Base-by-base conservation (phyloP, 2,329 filamentous ascomycete species). In the Fusarium musae region DNA sequence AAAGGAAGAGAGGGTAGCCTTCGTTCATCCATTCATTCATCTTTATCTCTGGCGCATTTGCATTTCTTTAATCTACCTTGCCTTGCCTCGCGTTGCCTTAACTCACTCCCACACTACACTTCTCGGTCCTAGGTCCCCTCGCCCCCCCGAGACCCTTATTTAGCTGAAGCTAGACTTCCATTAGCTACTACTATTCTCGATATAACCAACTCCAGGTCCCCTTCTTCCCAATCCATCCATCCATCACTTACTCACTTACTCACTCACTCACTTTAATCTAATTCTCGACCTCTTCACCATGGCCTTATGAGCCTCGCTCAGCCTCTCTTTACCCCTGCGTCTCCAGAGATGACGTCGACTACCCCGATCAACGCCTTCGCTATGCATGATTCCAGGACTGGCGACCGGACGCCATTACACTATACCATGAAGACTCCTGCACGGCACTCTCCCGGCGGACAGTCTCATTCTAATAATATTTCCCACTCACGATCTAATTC, bases 381-480 rank as follows among this genome's bases (percentile, higher is more conserved):
- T 59, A 80, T 82, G 79, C 79, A 78, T 74, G 80, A 80, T 65
- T 78, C 78, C 36, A 81, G 81, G 71, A 76, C 70, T 54, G 79
- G 69, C 75, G 82, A 84, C 72, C 78, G 81, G 62, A 79, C 79
- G 66, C 75, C 79, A 63, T 69, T 84, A 62, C 83, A 84, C 63
- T 85, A 82, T 79, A 84, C 82, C 50, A 87, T 87, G 85, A 87
- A 85, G 78, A 83, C 86, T 40, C 78, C 81, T 10, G 78, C 82
- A 63, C 81, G 82, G 46, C 81, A 82, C 34, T 80, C 84, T 32
- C 79, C 82, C 11, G 72, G 74, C 42, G 79, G 80, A 17, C 80
- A 81, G 66, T 65, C 77, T 69, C 71, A 72, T 47, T 67, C 78
- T 57, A 73, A 77, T 47, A 66, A 74, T 40, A 69, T 69, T 50